phyloP scores from a whole-genome alignment of 2,329 filamentous ascomycete species.

The Calonectria leucothoes region DNA sequence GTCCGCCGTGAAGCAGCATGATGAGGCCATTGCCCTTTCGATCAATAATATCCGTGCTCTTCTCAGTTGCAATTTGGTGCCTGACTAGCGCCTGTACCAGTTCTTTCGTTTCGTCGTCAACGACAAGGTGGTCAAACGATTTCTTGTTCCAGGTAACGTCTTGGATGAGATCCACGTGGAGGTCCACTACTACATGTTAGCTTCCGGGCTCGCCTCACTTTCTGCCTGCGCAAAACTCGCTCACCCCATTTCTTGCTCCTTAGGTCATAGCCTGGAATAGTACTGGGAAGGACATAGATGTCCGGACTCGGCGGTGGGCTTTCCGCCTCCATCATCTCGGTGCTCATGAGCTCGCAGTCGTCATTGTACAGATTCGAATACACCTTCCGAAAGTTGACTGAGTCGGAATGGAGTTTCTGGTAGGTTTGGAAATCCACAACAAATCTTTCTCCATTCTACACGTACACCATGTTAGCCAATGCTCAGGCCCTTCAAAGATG shows the following conservation, averaged over 20 bases:
- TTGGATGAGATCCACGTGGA: slow-evolving; percentile 18
- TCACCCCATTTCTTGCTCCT: slow-evolving; percentile 23
- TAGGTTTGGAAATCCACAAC: slow-evolving; percentile 7
- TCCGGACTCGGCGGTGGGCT: background rate
- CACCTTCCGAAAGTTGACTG: background rate
- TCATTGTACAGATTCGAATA: background rate
- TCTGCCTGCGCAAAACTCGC: background rate
- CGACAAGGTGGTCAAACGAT: slow-evolving; percentile 23
- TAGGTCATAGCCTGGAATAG: slow-evolving; percentile 6
- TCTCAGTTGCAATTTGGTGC: background rate
- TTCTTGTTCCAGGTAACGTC: slow-evolving; percentile 28
- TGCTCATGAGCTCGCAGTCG: background rate
- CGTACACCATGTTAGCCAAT: background rate
- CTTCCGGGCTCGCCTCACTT: background rate
- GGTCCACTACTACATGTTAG: background rate
- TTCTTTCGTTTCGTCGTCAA: slow-evolving; percentile 15
- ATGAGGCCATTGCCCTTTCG: slow-evolving; percentile 6
- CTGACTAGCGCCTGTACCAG: background rate
- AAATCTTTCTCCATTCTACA: slow-evolving; percentile 4
- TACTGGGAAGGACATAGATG: background rate
- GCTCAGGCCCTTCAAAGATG: rapidly evolving
- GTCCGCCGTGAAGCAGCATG: slow-evolving; percentile 16
- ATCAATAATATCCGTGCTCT: slow-evolving; percentile 1
- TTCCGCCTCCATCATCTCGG: background rate
- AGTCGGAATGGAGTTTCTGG: background rate